A percentile compares a stretch with the other conserved stretches of the same genome.
These are phyloP conservation scores for Elaeis oleifera DNA, from an alignment of 202 grass and related monocot species.

Conservation along the genomic window DNA sequence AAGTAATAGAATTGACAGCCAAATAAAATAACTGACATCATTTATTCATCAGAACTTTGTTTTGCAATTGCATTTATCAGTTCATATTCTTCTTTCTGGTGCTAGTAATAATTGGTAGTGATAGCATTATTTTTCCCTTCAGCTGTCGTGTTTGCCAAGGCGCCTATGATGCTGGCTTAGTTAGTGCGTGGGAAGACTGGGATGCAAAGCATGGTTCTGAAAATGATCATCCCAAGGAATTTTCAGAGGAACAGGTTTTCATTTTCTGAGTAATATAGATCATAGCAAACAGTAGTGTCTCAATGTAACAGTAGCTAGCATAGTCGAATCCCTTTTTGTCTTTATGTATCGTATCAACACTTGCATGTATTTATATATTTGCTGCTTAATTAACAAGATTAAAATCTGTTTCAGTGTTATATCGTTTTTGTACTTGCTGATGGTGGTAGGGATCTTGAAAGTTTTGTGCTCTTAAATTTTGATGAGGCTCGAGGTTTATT, in stretches of 20 bases:
- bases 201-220: slow-evolving; percentile 57
- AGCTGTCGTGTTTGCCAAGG: slow-evolving; percentile 78
- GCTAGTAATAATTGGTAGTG: neutral
- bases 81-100: neutral
- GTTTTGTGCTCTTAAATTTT: slow-evolving; percentile 57
- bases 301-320: no score
- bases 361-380: slow-evolving; percentile 25
- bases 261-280: neutral
- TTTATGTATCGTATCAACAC: no score
- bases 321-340: no score
- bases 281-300: no score
- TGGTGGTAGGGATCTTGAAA: slow-evolving; percentile 89
- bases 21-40: no score
- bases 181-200: slow-evolving; percentile 87
- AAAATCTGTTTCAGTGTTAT: slow-evolving; percentile 56
- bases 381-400: slow-evolving; percentile 26
- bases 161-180: slow-evolving; percentile 50
- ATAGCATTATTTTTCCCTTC: slow-evolving; percentile 16
- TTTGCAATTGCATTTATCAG: no score
- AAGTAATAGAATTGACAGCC: neutral
- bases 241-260: slow-evolving; percentile 10
- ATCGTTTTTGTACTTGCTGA: slow-evolving; percentile 87
- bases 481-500: slow-evolving; percentile 70
- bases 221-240: slow-evolving; percentile 82
- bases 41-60: no score